Evolutionary conservation across 202 grass and related monocot genomes (phyloP).

Genomic region (Cymbopogon flexuosus): DNA sequence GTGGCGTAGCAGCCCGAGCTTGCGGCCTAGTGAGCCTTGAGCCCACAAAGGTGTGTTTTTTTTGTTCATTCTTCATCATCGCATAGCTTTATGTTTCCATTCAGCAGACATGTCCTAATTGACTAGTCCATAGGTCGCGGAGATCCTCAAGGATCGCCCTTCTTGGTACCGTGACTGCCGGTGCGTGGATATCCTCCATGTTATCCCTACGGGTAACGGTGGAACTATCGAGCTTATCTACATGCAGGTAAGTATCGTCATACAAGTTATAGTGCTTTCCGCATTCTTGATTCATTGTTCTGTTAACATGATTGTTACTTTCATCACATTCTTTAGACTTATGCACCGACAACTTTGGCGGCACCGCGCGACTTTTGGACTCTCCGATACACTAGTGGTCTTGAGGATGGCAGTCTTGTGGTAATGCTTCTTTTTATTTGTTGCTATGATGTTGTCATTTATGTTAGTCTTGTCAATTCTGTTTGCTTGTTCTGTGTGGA

Average conservation of each 20-base stretch:
- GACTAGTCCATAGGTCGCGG: conserved; percentile 70
- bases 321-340: conserved; percentile 52
- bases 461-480: neutral
- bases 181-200: conserved; percentile 69
- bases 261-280: neutral
- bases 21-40: conserved; percentile 98
- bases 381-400: conserved; percentile 85
- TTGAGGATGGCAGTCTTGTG: conserved; percentile 99
- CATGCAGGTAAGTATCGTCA: conserved; percentile 69
- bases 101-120: conserved; percentile 25
- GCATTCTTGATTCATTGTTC: neutral
- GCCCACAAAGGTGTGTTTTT: conserved; percentile 66
- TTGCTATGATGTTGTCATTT: conserved; percentile 22
- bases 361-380: conserved; percentile 89
- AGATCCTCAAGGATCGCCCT: conserved; percentile 94
- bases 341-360: conserved; percentile 88
- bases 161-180: conserved; percentile 96
- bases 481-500: conserved; percentile 13
- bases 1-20: conserved; percentile 90
- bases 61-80: conserved; percentile 23
- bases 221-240: conserved; percentile 97
- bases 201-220: conserved; percentile 86
- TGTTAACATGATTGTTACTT: conserved; percentile 26
- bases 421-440: conserved; percentile 30
- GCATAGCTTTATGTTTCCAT: conserved; percentile 33